Evolutionary conservation across 2,329 filamentous ascomycete species (phyloP), one percentile per base, ranked within the genome.

Genomic region (Pyrenophora graminea): DNA sequence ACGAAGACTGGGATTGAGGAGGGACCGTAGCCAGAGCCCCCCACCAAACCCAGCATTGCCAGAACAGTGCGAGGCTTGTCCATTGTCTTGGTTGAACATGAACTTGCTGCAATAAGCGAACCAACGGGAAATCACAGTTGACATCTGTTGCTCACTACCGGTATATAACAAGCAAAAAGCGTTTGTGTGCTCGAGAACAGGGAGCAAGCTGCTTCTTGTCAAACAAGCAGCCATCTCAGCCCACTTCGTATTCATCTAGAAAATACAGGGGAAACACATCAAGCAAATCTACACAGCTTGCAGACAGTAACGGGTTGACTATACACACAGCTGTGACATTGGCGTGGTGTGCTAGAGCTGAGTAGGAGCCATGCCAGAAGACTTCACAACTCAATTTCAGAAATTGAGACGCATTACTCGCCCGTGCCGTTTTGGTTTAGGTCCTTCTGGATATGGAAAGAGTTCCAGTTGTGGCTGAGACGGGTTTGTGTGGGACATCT

Each of bases 1-100:
- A 79, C 27, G 78, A 81, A 57, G 80, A 83, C 51, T 83, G 80
- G 79, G 79, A 77, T 49, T 77, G 68, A 75, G 32, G 6, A 31
- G 30, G 17, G 10, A 18, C 7, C 15, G 15, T 8, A 19, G 17
- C 30, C 9, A 30, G 27, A 21, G 36, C 13, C 8, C 21, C 21
- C 34, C 25, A 30, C 13, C 25, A n/a, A 23, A 21, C n/a, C 23
- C 37, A 42, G 38, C 34, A 30, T 39, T 8, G 7, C 30, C 34
- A 23, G 23, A 36, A 19, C 5, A 21, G 21, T 48, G 34, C 8
- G 18, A 48, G 6, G 31, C 3, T n/a, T 19, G 15, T 19, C 6
- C 18, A 30, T 15, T 18, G 10, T 13, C 30, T 38, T 31, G 36
- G 19, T 17, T 15, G n/a, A 18, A 15, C n/a, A 13, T 4, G 31